phyloP scores from a whole-genome alignment of 345 rosid genomes.

The Moricandia moricandioides region DNA sequence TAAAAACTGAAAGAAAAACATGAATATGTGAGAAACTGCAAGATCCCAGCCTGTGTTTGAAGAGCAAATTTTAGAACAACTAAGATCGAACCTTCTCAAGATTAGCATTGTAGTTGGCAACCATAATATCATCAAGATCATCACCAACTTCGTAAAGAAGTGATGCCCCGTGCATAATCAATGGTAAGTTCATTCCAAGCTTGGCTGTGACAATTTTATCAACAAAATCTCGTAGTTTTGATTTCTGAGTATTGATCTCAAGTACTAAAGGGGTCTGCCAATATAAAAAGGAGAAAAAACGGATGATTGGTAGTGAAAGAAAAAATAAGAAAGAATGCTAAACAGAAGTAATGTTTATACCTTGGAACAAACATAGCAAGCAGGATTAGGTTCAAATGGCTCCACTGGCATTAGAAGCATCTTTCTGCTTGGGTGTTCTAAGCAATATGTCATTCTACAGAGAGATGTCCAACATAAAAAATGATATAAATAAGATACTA shows the following conservation, averaged over 20 bases:
- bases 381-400: constrained; percentile 83
- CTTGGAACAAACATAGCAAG: constrained; percentile 97
- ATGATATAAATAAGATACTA: not conserved
- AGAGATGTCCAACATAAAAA: constrained; percentile 14
- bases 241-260: constrained; percentile 70
- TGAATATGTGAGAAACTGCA: constrained; percentile 9
- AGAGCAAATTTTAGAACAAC: not conserved
- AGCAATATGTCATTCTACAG: constrained; percentile 90
- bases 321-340: constrained; percentile 5
- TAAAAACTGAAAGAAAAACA: constrained; percentile 49
- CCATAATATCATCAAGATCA: constrained; percentile 82
- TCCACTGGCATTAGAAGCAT: constrained; percentile 97
- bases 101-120: constrained; percentile 75
- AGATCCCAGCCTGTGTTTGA: not conserved
- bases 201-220: constrained; percentile 92
- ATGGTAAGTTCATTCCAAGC: constrained; percentile 90
- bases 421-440: constrained; percentile 78
- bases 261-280: constrained; percentile 76
- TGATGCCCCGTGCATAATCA: constrained; percentile 73
- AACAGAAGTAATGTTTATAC: constrained; percentile 40
- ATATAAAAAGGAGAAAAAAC: constrained; percentile 20
- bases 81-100: constrained; percentile 73
- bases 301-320: constrained; percentile 13
- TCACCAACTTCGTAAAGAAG: constrained; percentile 97
- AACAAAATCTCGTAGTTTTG: constrained; percentile 84